Evolutionary conservation across 176 grass and related monocot species (phyloP).

Genomic region (Oryza rufipogon): DNA sequence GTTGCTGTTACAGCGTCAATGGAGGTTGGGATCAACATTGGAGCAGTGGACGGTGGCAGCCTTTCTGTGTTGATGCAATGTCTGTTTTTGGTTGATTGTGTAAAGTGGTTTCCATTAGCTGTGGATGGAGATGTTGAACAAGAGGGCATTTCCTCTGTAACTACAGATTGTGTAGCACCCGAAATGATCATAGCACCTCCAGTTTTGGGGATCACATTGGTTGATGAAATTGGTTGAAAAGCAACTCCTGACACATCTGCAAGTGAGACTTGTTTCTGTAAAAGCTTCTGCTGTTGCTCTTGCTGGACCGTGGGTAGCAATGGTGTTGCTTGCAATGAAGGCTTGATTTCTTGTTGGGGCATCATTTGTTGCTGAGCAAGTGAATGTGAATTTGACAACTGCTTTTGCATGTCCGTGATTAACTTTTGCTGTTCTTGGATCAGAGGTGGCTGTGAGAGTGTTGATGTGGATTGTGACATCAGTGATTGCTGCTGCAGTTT

Average conservation of each 20-base stretch:
- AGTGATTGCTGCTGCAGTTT: slow-evolving; percentile 79
- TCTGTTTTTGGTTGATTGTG: slow-evolving; percentile 44
- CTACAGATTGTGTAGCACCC: slow-evolving; percentile 70
- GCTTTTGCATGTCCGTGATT: slow-evolving; percentile 71
- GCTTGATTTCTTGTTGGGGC: slow-evolving; percentile 51
- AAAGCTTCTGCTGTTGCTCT: slow-evolving; percentile 57
- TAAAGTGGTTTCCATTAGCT: slow-evolving; percentile 61
- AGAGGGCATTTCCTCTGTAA: slow-evolving; percentile 88
- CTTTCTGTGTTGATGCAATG: slow-evolving; percentile 65
- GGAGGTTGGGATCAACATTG: slow-evolving; percentile 54
- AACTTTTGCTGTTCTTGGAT: slow-evolving; percentile 87
- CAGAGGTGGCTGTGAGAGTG: slow-evolving; percentile 58
- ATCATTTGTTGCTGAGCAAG: slow-evolving; percentile 68
- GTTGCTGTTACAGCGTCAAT: slow-evolving; percentile 53
- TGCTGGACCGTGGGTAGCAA: slow-evolving; percentile 43
- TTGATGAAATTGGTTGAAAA: slow-evolving; percentile 37
- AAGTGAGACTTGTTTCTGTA: slow-evolving; percentile 59
- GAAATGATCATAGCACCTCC: slow-evolving; percentile 43
- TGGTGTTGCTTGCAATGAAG: slow-evolving; percentile 44
- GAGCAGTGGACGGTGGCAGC: slow-evolving; percentile 45
- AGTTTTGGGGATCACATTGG: slow-evolving; percentile 51
- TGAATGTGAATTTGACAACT: slow-evolving; percentile 53
- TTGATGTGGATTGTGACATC: slow-evolving; percentile 55
- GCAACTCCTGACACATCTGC: slow-evolving; percentile 52
- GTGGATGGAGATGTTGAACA: slow-evolving; percentile 82